Base-by-base conservation (phyloP, 2,329 filamentous ascomycete genomes). In the Cryphonectria japonica region DNA sequence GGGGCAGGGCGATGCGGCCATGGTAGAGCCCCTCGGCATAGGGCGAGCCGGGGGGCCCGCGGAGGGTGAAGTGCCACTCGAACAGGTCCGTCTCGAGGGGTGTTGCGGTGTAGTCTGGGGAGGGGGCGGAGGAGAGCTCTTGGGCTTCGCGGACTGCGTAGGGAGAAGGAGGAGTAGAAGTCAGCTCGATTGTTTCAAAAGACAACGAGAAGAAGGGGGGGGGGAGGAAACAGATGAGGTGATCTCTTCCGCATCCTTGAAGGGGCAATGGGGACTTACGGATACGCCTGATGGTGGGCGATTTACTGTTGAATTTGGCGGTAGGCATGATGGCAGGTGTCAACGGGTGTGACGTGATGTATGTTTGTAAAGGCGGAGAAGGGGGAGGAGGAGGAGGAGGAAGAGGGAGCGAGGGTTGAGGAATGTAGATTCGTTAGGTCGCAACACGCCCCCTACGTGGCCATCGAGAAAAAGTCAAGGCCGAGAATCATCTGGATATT, bases 21-120 rank as follows among this genome's bases (percentile, higher is more conserved):
- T 99, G 96, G 84, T 98, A 99, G 77, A 98, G 88, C 64, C 96
- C 96, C 43, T 86, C 84, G 61, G 89, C 89, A 82, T 95, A 98
- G 52, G 91, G 89, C 0, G 94, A 95, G 43, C 88, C 85, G 0
- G 95, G 95, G 0, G 95, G 95, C 0, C 96, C 96, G 67, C 92
- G 90, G n/a, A 99, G 86, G 0, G 96, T 99, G 83, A 98, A 99
- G 84, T 99, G 96, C 96, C 96, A 99, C 82, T 98, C 95, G 83
- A 97, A 97, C 68, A 99, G 90, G 82, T 98, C 94, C 43, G 89
- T 86, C 79, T 98, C 95, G 73, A 95, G 89, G 0, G 96, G 96
- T 4, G 91, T 86, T 57, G 95, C 96, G 76, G 92, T 89, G 82
- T 95, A 97, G 83, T 97, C 94, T 68, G 93, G 85, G 2, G 93